phyloP scores from a whole-genome alignment of 352 stramenopile genomes.

The Phytopythium ostracodes region DNA sequence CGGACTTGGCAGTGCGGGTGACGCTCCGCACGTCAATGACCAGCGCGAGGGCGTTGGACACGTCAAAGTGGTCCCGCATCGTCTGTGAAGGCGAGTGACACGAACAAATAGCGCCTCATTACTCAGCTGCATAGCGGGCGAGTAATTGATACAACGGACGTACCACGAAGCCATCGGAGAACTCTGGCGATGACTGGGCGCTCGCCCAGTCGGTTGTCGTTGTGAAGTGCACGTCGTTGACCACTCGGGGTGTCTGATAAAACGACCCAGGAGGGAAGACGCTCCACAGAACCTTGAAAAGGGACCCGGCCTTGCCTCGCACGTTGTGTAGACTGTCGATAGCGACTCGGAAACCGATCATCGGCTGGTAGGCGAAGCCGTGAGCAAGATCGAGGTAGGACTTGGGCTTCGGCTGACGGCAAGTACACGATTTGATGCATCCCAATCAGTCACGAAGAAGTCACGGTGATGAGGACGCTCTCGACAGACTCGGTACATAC shows the following conservation, averaged over 20 bases:
- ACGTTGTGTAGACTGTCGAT: slow-evolving; percentile 68
- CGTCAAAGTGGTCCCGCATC: slow-evolving; percentile 29
- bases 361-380: slow-evolving; percentile 44
- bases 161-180: slow-evolving; percentile 57
- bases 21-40: slow-evolving; percentile 60
- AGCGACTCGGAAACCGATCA: slow-evolving; percentile 63
- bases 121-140: too few relatives aligned
- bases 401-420: slow-evolving; percentile 32
- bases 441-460: not conserved
- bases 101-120: not conserved
- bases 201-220: slow-evolving; percentile 60
- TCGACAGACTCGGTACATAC: not conserved
- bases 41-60: slow-evolving; percentile 24
- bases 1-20: slow-evolving; percentile 38
- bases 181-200: slow-evolving; percentile 45
- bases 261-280: slow-evolving; percentile 51
- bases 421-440: not conserved
- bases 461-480: not conserved
- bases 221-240: slow-evolving; percentile 52
- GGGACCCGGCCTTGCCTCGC: slow-evolving; percentile 34
- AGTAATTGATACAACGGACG: not conserved
- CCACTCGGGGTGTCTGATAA: slow-evolving; percentile 55
- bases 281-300: slow-evolving; percentile 61
- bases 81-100: slow-evolving; percentile 23
- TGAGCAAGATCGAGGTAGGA: slow-evolving; percentile 38